Conservation (phyloP, 208 protist genomes). For the Borovskyia barvae region DNA sequence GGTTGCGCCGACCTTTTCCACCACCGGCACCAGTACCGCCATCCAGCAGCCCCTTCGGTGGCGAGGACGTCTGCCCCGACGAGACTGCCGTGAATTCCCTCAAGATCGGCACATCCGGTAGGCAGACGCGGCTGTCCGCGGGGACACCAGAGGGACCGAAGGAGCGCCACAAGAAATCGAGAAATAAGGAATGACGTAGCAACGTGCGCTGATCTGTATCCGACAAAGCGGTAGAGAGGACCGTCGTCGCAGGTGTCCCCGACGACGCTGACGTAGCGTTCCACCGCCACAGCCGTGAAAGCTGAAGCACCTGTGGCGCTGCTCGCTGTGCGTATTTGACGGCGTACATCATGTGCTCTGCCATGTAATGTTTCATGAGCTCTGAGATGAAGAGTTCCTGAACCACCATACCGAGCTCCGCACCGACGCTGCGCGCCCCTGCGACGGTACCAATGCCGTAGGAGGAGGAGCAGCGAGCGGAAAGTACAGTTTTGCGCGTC, state of each 20-base stretch:
- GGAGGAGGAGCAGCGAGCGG: too few species aligned
- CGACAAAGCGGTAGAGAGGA: constrained; percentile 11
- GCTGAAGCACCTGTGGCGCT: constrained; percentile 47
- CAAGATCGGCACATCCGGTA: constrained; percentile 28
- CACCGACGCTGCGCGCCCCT: constrained; percentile 11
- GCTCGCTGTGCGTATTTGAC: constrained; percentile 62
- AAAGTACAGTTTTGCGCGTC: too few species aligned
- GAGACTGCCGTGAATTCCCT: not conserved
- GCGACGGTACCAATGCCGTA: not conserved
- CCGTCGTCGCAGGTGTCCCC: not conserved
- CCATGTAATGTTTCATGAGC: constrained; percentile 59
- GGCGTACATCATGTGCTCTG: constrained; percentile 81
- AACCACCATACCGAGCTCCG: constrained; percentile 34
- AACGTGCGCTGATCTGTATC: constrained; percentile 22
- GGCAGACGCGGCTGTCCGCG: constrained; percentile 34
- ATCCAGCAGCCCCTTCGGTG: not conserved
- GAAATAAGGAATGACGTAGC: constrained; percentile 32
- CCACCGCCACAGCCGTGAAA: constrained; percentile 56
- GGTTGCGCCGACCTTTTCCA: not conserved
- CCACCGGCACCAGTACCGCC: not conserved
- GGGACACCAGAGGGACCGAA: constrained; percentile 50
- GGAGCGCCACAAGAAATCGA: constrained; percentile 55
- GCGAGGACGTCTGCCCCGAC: not conserved
- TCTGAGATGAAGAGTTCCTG: constrained; percentile 36
- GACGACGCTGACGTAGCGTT: constrained; percentile 1